Evolutionary conservation across 306 rosid genomes (phyloP), one percentile per base, ranked within the genome.

Genomic region (Dalbergia cultrata): DNA sequence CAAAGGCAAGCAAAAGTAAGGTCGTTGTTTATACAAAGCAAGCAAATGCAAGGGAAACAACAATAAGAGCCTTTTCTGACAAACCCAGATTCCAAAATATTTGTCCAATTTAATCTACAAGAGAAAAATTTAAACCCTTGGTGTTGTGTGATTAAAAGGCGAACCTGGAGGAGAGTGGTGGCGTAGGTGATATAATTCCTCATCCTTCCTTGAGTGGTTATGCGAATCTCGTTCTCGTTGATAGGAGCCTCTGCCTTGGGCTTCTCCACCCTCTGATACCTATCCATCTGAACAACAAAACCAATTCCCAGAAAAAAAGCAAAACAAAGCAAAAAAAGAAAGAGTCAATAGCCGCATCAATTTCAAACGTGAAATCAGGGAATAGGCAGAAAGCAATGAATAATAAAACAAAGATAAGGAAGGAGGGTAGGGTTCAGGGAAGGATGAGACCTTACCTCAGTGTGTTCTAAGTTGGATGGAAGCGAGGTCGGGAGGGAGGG

Each of bases 231-330:
- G 53, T 94, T 94, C 86, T 92, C 98, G 44, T 87, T 89, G 16
- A 94, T 92, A 13, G 92, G 89, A 80, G 71, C 81, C 14, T 88
- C 97, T 0, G 85, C 68, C 79, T 84, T 90, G 9, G 97, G 96
- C 86, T 92, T 94, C 90, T 89, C 97, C 75, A 94, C 97, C 81
- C 98, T 89, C 89, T 92, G 97, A 71, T 92, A 92, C 84, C 97
- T 87, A 88, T 94, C 97, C 98, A 94, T 87, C 84, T 84, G 53
- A 37, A 67, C 3, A 3, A 13, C 13, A 59, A 33, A 72, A 64
- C 21, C 45, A 12, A 82, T 0, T 26, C 19, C 37, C 5, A 67
- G 18, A 73, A 53, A 18, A 56, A 13, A 69, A 26, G 8, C 49
- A 12, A 49, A 49, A 10, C 54, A 53, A 45, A 43, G 2, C 6